These are phyloP conservation scores for Dendrobium huoshanense DNA, from an alignment of 106 monocot species.

Conservation along the genomic window DNA sequence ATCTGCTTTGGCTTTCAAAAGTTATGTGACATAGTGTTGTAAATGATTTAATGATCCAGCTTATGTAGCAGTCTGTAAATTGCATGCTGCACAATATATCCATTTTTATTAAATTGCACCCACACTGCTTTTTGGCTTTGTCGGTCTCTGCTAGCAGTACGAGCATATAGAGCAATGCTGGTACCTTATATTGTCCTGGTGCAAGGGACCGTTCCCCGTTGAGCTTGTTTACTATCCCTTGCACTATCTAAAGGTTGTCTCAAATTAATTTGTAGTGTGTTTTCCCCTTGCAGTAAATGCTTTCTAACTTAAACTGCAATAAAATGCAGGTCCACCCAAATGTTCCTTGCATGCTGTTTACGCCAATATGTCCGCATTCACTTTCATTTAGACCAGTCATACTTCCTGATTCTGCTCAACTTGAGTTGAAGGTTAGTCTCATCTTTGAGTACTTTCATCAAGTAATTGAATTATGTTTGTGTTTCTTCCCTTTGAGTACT, in stretches of 20 bases:
- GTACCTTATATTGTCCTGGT: background rate
- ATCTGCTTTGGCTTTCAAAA: background rate
- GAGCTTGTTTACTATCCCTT: background rate
- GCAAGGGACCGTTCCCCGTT: background rate
- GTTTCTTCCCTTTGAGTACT: no score
- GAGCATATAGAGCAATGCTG: background rate
- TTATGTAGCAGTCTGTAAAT: background rate
- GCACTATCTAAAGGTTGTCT: background rate
- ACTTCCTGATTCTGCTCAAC: slow-evolving; percentile 95
- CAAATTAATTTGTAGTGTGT: background rate
- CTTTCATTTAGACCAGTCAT: slow-evolving; percentile 98
- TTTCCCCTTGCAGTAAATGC: background rate
- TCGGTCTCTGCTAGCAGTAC: background rate
- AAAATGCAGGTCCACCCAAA: slow-evolving; percentile 93
- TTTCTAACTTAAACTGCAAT: background rate
- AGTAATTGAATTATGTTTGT: background rate
- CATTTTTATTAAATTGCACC: background rate
- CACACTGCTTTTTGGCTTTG: background rate
- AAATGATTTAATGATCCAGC: background rate
- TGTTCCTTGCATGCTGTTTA: slow-evolving; percentile 98
- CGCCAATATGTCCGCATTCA: slow-evolving; percentile 96
- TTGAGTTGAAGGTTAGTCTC: slow-evolving; percentile 81
- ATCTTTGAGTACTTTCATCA: background rate
- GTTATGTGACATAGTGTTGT: background rate
- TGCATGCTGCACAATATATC: background rate